These are phyloP conservation scores for Coniochaeta ligniaria DNA, from an alignment of 2,329 filamentous ascomycete genomes.

Conservation along the genomic window DNA sequence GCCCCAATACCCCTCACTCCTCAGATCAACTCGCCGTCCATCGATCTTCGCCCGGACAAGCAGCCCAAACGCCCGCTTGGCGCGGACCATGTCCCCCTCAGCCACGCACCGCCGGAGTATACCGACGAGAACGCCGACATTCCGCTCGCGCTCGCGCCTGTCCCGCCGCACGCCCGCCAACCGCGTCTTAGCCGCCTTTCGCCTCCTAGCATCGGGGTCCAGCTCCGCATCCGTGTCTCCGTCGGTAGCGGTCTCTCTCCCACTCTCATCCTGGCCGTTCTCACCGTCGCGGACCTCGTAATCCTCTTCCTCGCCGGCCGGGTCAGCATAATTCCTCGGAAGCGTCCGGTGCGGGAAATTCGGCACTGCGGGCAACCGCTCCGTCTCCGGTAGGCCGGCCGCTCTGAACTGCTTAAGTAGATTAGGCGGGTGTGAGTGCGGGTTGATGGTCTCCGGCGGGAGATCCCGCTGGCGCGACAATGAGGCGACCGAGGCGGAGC, in stretches of 20 bases:
- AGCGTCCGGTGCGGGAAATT: conserved; percentile 46
- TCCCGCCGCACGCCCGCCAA: conserved; percentile 24
- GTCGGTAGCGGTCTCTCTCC: neutral
- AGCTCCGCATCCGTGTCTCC: conserved; percentile 5
- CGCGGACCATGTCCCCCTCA: conserved; percentile 62
- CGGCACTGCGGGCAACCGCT: conserved; percentile 32
- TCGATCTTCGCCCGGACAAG: conserved; percentile 50
- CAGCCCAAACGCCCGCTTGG: conserved; percentile 68
- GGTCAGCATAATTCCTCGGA: neutral
- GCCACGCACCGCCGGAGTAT: conserved; percentile 68
- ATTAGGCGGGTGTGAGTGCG: conserved; percentile 44
- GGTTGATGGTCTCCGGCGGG: conserved; percentile 38
- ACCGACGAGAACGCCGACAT: conserved; percentile 60
- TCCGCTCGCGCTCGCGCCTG: conserved; percentile 26
- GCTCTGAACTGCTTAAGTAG: conserved; percentile 45
- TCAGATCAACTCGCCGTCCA: conserved; percentile 57
- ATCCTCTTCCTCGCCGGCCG: neutral
- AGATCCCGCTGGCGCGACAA: conserved; percentile 8
- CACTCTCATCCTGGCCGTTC: neutral
- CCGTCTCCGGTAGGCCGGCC: conserved; percentile 43
- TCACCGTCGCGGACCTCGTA: neutral
- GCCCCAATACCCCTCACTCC: conserved; percentile 67
- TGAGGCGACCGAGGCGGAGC: conserved; percentile 13
- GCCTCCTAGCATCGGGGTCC: conserved; percentile 7
- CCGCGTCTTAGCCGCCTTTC: conserved; percentile 10